Conservation (phyloP, 768 basidiomycete species). For the Goffeauzyma gilvescens region DNA sequence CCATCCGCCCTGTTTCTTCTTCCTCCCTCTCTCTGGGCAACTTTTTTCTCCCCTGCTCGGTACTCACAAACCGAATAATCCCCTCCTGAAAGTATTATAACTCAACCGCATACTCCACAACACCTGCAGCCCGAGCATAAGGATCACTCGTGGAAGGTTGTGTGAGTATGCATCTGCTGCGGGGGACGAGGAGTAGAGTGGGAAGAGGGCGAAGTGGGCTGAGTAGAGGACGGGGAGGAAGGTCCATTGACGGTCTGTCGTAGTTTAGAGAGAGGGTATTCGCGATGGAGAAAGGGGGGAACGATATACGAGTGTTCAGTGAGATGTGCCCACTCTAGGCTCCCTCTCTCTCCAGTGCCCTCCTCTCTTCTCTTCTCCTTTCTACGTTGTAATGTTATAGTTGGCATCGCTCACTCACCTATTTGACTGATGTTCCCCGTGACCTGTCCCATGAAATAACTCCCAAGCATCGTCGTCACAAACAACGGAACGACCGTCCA, state of each 20-base stretch:
- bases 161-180: constrained; percentile 41
- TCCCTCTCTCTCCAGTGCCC: no score
- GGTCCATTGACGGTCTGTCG: constrained; percentile 49
- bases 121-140: constrained; percentile 56
- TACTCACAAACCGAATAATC: constrained; percentile 52
- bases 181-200: constrained; percentile 38
- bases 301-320: no score
- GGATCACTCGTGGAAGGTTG: constrained; percentile 42
- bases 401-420: constrained; percentile 8
- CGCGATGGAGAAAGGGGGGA: background rate
- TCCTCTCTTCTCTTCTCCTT: no score
- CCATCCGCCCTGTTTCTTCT: no score
- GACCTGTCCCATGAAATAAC: constrained; percentile 18
- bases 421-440: constrained; percentile 28
- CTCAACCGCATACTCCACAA: constrained; percentile 39
- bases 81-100: constrained; percentile 69
- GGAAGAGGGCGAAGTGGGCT: constrained; percentile 60
- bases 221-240: constrained; percentile 63
- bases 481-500: constrained; percentile 8
- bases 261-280: background rate
- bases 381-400: no score
- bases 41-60: no score
- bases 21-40: no score
- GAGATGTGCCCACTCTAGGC: no score
- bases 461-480: constrained; percentile 3